These are phyloP conservation scores for Aspergillus sp. DNA, from an alignment of 2,329 filamentous ascomycete genomes.

Conservation along the genomic window DNA sequence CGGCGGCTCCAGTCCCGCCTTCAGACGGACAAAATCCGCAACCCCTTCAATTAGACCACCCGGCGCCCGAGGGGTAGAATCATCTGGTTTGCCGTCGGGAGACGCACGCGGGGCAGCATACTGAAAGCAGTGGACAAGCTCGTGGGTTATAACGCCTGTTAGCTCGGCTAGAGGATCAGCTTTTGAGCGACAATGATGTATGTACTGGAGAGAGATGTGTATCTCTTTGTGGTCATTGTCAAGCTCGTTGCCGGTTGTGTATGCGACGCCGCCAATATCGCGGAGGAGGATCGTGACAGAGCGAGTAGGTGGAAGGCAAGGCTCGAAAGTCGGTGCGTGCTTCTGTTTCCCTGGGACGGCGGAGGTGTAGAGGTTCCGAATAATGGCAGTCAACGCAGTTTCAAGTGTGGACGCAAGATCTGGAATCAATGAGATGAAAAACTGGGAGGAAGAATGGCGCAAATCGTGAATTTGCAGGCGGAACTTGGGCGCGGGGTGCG, in stretches of 20 bases:
- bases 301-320: slow-evolving; percentile 66
- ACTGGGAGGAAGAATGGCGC: slow-evolving; percentile 46
- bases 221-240: slow-evolving; percentile 92
- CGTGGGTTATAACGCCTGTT: slow-evolving; percentile 82
- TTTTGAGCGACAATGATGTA: slow-evolving; percentile 46
- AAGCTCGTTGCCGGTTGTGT: slow-evolving; percentile 79
- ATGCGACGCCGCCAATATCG: slow-evolving; percentile 81
- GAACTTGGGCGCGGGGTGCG: slow-evolving; percentile 37
- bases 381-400: slow-evolving; percentile 68
- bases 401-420: slow-evolving; percentile 63
- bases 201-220: slow-evolving; percentile 80
- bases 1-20: slow-evolving; percentile 72
- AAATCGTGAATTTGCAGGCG: slow-evolving; percentile 50
- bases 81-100: slow-evolving; percentile 41
- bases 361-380: slow-evolving; percentile 70
- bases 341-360: slow-evolving; percentile 14
- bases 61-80: slow-evolving; percentile 47
- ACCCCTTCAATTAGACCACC: slow-evolving; percentile 87
- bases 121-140: slow-evolving; percentile 95
- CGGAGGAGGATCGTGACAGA: slow-evolving; percentile 84
- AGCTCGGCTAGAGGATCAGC: slow-evolving; percentile 62
- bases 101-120: slow-evolving; percentile 63
- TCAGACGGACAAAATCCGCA: slow-evolving; percentile 88
- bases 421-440: slow-evolving; percentile 70
- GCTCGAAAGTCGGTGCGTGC: slow-evolving; percentile 31